These are phyloP conservation scores for Vanrija sp. DNA, from an alignment of 1,284 basidiomycete genomes.

Conservation along the genomic window DNA sequence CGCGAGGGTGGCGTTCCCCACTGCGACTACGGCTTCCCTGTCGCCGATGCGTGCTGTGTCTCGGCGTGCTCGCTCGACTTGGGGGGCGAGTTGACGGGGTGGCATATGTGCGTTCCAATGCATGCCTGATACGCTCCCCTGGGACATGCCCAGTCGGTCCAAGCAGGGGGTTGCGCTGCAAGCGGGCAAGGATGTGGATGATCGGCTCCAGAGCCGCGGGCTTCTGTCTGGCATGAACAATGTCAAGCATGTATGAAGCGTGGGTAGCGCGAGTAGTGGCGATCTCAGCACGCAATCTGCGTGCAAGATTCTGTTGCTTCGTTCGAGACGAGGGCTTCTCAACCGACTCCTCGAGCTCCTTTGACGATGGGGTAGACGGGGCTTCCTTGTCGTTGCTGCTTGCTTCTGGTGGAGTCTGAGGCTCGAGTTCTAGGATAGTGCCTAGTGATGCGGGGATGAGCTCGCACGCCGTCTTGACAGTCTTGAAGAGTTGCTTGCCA, in stretches of 20 bases:
- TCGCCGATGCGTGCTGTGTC: too few species aligned
- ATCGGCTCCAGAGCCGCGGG: slow-evolving; percentile 19
- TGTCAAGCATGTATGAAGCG: slow-evolving; percentile 24
- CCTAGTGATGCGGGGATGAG: slow-evolving; percentile 34
- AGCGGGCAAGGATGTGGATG: slow-evolving; percentile 23
- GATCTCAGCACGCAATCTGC: slow-evolving; percentile 22
- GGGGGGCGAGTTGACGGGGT: slow-evolving; percentile 1
- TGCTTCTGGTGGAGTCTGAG: background rate
- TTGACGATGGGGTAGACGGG: background rate
- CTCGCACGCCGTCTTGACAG: slow-evolving; percentile 22
- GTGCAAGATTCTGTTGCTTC: slow-evolving; percentile 23
- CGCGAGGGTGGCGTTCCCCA: too few species aligned
- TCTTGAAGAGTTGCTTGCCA: slow-evolving; percentile 19
- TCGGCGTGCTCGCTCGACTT: background rate
- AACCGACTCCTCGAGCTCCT: slow-evolving; percentile 1
- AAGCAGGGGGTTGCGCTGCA: slow-evolving; percentile 40
- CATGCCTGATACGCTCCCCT: slow-evolving; percentile 39
- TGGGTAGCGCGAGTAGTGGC: slow-evolving; percentile 15
- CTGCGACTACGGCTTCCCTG: too few species aligned
- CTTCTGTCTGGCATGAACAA: slow-evolving; percentile 16
- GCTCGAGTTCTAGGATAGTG: slow-evolving; percentile 21
- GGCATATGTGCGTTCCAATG: slow-evolving; percentile 27
- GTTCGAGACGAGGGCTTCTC: background rate
- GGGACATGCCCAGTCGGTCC: slow-evolving; percentile 39
- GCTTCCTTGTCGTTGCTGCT: background rate